Percentiles rank a stretch among this genome's conserved stretches.
phyloP scores from a whole-genome alignment of 352 stramenopile species.

The Globisporangium rhizosaccharum region DNA sequence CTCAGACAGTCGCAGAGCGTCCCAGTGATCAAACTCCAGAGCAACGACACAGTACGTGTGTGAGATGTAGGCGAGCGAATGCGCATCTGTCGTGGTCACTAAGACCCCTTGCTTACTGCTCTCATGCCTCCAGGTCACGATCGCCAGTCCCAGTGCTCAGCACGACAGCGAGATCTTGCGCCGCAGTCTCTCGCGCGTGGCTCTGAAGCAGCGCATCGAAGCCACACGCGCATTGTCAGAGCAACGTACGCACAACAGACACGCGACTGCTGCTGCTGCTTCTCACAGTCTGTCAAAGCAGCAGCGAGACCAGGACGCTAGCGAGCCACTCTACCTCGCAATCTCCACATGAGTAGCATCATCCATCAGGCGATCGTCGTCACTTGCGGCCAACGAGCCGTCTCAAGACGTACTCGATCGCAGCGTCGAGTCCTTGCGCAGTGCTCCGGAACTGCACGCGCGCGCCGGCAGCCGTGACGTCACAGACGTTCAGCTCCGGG shows the following conservation, averaged over 20 bases:
- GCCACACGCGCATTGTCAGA: slow-evolving; percentile 2
- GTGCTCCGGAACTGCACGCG: slow-evolving; percentile 52
- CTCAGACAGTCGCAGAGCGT: slow-evolving; percentile 17
- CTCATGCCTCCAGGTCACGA: slow-evolving; percentile 5
- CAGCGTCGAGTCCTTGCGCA: slow-evolving; percentile 45
- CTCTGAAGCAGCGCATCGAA: slow-evolving; percentile 44
- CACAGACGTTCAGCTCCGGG: slow-evolving; percentile 47
- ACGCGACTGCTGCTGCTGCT: no score
- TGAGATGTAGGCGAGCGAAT: no score
- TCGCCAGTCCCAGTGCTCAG: slow-evolving; percentile 1
- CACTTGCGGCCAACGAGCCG: slow-evolving; percentile 17
- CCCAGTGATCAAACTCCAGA: slow-evolving; percentile 14
- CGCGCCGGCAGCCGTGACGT: slow-evolving; percentile 36
- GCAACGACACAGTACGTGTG: not conserved
- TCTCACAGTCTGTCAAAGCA: not conserved
- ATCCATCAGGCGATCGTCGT: not conserved
- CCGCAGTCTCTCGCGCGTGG: slow-evolving; percentile 56
- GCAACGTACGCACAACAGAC: not conserved
- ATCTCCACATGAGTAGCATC: slow-evolving; percentile 46
- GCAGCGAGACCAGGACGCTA: slow-evolving; percentile 15
- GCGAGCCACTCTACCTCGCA: slow-evolving; percentile 35
- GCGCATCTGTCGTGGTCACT: no score
- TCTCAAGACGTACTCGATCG: slow-evolving; percentile 43
- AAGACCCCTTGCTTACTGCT: no score
- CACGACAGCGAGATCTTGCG: slow-evolving; percentile 45